Evolutionary conservation across 2,329 filamentous ascomycete species (phyloP).

Genomic region (Coleophoma crateriformis): DNA sequence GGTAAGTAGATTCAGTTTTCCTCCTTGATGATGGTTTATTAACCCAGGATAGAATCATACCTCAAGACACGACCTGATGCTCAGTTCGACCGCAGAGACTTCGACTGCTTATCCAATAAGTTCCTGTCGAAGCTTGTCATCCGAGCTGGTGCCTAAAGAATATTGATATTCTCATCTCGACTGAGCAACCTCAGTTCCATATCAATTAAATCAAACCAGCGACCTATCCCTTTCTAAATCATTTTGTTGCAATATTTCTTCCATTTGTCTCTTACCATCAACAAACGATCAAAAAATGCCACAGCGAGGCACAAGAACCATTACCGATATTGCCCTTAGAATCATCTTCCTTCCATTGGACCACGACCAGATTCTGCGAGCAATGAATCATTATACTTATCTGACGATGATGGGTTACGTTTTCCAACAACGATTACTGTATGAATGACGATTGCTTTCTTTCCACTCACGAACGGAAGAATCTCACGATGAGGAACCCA

Average conservation of each 20-base stretch:
- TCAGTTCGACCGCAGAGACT: constrained; percentile 86
- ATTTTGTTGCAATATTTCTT: constrained; percentile 10
- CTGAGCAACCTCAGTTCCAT: constrained; percentile 17
- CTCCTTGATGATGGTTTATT: constrained; percentile 27
- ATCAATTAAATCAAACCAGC: constrained; percentile 7
- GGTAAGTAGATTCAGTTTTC: constrained; percentile 52
- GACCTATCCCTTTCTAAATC: not conserved
- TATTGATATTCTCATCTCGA: constrained; percentile 18
- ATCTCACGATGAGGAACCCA: too few relatives aligned
- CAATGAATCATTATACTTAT: not conserved
- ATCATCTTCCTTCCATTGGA: not conserved
- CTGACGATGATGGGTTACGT: not conserved
- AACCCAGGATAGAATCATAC: constrained; percentile 67
- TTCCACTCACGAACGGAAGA: too few relatives aligned
- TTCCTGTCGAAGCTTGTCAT: constrained; percentile 96
- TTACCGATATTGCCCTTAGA: constrained; percentile 3
- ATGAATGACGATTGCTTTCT: too few relatives aligned
- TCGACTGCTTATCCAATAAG: constrained; percentile 94
- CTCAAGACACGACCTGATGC: constrained; percentile 69
- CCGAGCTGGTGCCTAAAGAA: constrained; percentile 49
- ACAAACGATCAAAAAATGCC: not conserved
- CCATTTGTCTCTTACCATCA: constrained; percentile 13
- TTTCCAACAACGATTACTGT: not conserved
- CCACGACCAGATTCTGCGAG: not conserved
- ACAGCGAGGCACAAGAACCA: not conserved